phyloP scores from a whole-genome alignment of 1,284 basidiomycete genomes.

The Papiliotrema nemorosa region DNA sequence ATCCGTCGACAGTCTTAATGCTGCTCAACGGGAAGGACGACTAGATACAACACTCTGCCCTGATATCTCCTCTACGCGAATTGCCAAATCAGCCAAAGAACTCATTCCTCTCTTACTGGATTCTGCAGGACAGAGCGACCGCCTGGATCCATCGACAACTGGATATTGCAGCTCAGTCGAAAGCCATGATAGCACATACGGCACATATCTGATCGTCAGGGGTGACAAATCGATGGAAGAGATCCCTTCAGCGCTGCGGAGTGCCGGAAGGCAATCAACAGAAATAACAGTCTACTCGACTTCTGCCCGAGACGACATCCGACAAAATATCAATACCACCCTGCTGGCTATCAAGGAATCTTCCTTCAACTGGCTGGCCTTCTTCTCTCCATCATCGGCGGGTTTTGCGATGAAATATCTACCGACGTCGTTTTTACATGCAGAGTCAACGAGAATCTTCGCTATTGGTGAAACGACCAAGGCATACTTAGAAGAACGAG shows the following conservation, averaged over 20 bases:
- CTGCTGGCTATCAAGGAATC: background rate
- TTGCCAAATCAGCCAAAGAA: conserved; percentile 6
- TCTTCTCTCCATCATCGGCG: conserved; percentile 45
- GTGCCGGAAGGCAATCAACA: conserved; percentile 13
- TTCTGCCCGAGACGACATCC: conserved; percentile 4
- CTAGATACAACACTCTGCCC: background rate
- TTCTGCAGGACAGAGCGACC: too few relatives aligned
- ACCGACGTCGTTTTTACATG: background rate
- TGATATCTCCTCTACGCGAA: background rate
- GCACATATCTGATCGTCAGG: conserved; percentile 32
- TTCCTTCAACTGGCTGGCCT: conserved; percentile 26
- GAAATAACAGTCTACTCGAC: conserved; percentile 30
- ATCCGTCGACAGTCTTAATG: conserved; percentile 2
- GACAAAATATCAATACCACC: background rate
- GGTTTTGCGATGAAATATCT: conserved; percentile 27
- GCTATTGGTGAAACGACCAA: conserved; percentile 45
- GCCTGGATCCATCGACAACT: too few relatives aligned
- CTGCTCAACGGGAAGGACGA: background rate
- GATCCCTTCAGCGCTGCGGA: conserved; percentile 19
- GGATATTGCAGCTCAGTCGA: too few relatives aligned
- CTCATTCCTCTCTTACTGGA: conserved; percentile 19
- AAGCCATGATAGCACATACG: conserved; percentile 4
- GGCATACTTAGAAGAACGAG: conserved; percentile 17
- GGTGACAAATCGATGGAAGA: conserved; percentile 40
- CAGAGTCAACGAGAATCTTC: conserved; percentile 20